Base-by-base conservation (phyloP, 108 stramenopile genomes). In the Cyclostephanos tholiformis region DNA sequence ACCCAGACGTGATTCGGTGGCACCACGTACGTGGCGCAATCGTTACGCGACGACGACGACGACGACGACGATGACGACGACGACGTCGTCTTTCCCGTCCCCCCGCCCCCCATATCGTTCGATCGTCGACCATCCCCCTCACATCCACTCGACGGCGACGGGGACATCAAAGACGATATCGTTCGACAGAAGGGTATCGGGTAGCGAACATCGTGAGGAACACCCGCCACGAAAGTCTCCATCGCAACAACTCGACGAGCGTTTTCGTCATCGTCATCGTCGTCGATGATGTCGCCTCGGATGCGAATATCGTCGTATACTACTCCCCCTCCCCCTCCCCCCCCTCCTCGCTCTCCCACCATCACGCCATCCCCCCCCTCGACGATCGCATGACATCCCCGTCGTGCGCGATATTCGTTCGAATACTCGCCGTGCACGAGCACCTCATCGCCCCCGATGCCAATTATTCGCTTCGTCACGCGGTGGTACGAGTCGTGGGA, bases 1-100 rank as follows among this genome's bases (percentile, higher is more conserved):
- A 98, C 50, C 97, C 97, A 98, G 13, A 97, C 88, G 69, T 94
- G 95, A 35, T 89, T 82, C 25, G 72, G 48, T 12, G 96, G 96
- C 2, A 97, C 91, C 29, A 68, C 75, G 23, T 88, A 66, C n/a
- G 16, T 65, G 29, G 60, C 39, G 49, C 25, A 46, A 1, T 60
- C 39, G 49, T 27, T 27, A 0, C 49, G 1, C 57, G 6, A 44
- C n/a, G n/a, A 14, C 20, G 38, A n/a, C 39, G 32, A 29, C 32
- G 32, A 32, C n/a, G n/a, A n/a, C n/a, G n/a, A n/a, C n/a, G n/a
- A n/a, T n/a, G n/a, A n/a, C n/a, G n/a, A 14, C 20, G 38, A n/a
- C 38, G n/a, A 29, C 29, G 38, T 1, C 27, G 73, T 25, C 20
- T 27, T 25, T 23, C 63, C 23, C 39, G 55, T 14, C 44, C 16